phyloP scores from a whole-genome alignment of 139 green algal genomes.

The Dunaliella primolecta region DNA sequence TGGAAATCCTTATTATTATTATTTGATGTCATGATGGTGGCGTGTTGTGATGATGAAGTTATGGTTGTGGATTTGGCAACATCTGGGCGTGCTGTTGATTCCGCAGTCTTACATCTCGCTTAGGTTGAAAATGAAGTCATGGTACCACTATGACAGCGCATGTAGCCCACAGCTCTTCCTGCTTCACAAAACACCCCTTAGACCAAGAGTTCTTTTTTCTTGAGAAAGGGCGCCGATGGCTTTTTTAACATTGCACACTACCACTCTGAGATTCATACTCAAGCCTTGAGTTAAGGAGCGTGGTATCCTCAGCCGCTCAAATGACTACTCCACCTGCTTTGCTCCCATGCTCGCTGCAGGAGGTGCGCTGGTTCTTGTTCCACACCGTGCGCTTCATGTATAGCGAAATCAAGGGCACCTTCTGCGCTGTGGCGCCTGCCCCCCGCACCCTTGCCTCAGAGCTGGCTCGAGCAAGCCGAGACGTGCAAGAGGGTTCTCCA shows the following conservation, averaged over 20 bases:
- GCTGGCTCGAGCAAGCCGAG: background rate
- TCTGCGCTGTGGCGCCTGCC: background rate
- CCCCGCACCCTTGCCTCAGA: background rate
- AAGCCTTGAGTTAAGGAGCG: background rate
- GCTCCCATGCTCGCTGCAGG: background rate
- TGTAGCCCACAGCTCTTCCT: no score
- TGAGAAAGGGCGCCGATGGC: background rate
- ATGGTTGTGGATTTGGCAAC: background rate
- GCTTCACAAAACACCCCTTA: no score
- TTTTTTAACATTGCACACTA: background rate
- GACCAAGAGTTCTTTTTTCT: background rate
- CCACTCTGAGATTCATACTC: background rate
- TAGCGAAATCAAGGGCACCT: background rate
- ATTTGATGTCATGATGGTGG: background rate
- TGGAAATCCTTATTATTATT: background rate
- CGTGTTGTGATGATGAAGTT: background rate
- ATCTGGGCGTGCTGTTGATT: no score
- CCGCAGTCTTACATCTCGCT: no score
- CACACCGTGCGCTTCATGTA: conserved; percentile 1
- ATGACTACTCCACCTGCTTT: no score
- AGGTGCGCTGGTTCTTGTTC: background rate
- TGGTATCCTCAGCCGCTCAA: no score
- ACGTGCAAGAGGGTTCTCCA: background rate
- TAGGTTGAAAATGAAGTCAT: no score
- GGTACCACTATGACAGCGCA: no score